A percentile compares a stretch with the other conserved stretches of the same genome.
phyloP scores from a whole-genome alignment of 2,329 filamentous ascomycete species.

The Microcyclosporella mali region DNA sequence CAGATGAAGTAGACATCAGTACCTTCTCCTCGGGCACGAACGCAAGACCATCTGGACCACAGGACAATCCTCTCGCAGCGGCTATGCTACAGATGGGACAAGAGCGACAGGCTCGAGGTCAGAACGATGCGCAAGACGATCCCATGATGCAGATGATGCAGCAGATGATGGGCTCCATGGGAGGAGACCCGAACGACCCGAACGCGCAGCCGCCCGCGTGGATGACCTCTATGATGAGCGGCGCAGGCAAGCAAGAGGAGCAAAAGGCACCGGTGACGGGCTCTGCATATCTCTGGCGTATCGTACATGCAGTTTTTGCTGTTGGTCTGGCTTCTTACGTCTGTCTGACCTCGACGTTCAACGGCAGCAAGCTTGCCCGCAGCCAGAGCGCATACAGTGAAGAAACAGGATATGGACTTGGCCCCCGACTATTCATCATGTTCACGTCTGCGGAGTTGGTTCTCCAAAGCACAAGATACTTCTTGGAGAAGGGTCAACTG shows the following conservation, averaged over 20 bases:
- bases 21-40: slow-evolving; percentile 15
- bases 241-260: slow-evolving; percentile 26
- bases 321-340: slow-evolving; percentile 66
- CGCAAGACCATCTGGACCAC: slow-evolving; percentile 6
- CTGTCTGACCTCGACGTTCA: slow-evolving; percentile 60
- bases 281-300: slow-evolving; percentile 58
- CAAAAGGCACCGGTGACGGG: slow-evolving; percentile 35
- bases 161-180: slow-evolving; percentile 44
- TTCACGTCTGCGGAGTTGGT: slow-evolving; percentile 72
- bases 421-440: slow-evolving; percentile 65
- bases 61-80: slow-evolving; percentile 23
- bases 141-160: slow-evolving; percentile 70
- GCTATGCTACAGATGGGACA: slow-evolving; percentile 29
- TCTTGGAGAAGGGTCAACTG: slow-evolving; percentile 57
- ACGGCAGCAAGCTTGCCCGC: slow-evolving; percentile 58
- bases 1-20: slow-evolving; percentile 65
- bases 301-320: slow-evolving; percentile 68
- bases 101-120: slow-evolving; percentile 21
- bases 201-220: slow-evolving; percentile 39
- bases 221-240: slow-evolving; percentile 36
- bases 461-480: slow-evolving; percentile 64
- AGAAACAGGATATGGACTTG: slow-evolving; percentile 35
- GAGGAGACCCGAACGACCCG: slow-evolving; percentile 31
- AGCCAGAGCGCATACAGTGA: slow-evolving; percentile 34
- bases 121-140: slow-evolving; percentile 42